A percentile compares a stretch with the other conserved stretches of the same genome.
Evolutionary conservation across 2,329 filamentous ascomycete species (phyloP).

Genomic region (Sarocladium kiliense): DNA sequence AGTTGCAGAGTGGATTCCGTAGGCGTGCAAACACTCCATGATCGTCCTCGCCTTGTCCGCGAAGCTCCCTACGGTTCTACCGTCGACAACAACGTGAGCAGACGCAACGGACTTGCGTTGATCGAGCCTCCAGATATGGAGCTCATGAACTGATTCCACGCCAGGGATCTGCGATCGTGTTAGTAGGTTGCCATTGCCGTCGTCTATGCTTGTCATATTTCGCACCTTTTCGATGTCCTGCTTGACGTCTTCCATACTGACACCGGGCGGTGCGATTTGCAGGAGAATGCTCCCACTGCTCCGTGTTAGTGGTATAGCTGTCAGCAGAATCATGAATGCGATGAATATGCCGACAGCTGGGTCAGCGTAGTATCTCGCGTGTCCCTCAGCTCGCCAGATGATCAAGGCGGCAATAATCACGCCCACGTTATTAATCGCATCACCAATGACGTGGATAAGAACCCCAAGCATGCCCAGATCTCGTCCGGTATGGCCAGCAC

Average conservation of each 20-base stretch:
- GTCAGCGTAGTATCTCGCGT: slow-evolving; percentile 64
- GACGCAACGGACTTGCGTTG: slow-evolving; percentile 66
- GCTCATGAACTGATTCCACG: slow-evolving; percentile 62
- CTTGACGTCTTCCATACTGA: slow-evolving; percentile 58
- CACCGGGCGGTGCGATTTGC: slow-evolving; percentile 57
- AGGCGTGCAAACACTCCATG: slow-evolving; percentile 65
- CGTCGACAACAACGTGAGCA: slow-evolving; percentile 61
- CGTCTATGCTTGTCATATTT: too few species aligned
- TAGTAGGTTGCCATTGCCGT: background rate
- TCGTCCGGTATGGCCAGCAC: slow-evolving; percentile 30
- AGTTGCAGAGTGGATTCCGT: slow-evolving; percentile 67
- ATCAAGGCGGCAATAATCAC: slow-evolving; percentile 52
- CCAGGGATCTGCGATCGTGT: slow-evolving; percentile 50
- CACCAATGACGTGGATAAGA: slow-evolving; percentile 53
- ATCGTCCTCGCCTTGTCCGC: slow-evolving; percentile 56
- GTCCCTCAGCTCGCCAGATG: slow-evolving; percentile 59
- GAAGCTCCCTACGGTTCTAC: slow-evolving; percentile 52
- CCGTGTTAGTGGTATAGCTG: slow-evolving; percentile 57
- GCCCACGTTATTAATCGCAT: slow-evolving; percentile 9
- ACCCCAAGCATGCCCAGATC: slow-evolving; percentile 71
- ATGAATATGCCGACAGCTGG: slow-evolving; percentile 66
- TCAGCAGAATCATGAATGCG: slow-evolving; percentile 64
- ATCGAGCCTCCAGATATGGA: slow-evolving; percentile 70
- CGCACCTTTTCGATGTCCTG: slow-evolving; percentile 61
- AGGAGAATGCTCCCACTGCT: slow-evolving; percentile 61